phyloP scores from a whole-genome alignment of 208 protist genomes.

The Crithidia brevicula region DNA sequence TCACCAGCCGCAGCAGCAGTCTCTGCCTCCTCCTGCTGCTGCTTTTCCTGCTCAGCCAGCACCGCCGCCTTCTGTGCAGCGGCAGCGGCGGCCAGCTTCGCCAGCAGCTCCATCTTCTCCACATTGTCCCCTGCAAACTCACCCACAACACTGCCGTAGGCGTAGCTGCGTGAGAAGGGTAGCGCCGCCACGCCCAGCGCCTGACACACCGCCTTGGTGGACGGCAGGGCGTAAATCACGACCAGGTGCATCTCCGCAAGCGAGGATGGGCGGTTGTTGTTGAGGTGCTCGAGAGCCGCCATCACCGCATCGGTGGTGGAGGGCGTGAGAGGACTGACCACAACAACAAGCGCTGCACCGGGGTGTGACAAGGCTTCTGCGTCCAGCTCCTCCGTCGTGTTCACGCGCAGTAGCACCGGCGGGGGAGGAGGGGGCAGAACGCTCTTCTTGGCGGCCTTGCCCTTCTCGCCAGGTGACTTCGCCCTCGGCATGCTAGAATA shows the following conservation, averaged over 20 bases:
- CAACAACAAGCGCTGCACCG: conserved; percentile 57
- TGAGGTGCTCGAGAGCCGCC: conserved; percentile 67
- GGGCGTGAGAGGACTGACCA: conserved; percentile 60
- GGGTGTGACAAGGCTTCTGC: conserved; percentile 35
- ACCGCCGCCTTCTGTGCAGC: conserved; percentile 33
- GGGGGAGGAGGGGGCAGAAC: conserved; percentile 56
- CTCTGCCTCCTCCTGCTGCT: conserved; percentile 10
- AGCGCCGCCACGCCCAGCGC: conserved; percentile 43
- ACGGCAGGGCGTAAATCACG: conserved; percentile 54
- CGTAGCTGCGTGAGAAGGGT: conserved; percentile 62
- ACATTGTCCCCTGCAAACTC: conserved; percentile 73
- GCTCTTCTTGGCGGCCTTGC: conserved; percentile 42
- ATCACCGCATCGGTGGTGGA: conserved; percentile 52
- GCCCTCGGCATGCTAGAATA: conserved; percentile 30
- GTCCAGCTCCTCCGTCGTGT: conserved; percentile 58
- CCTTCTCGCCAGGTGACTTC: conserved; percentile 13
- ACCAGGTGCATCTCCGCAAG: conserved; percentile 55
- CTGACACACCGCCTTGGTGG: conserved; percentile 52
- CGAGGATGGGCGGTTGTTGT: conserved; percentile 48
- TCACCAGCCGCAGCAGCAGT: conserved; percentile 15
- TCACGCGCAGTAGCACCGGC: conserved; percentile 55
- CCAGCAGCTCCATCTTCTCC: conserved; percentile 70
- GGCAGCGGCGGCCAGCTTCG: conserved; percentile 52
- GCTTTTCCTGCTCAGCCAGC: conserved; percentile 39
- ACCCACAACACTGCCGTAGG: conserved; percentile 55